Conservation (phyloP, 176 grass and related monocot species). For the Sorghum bicolor region Sorghum_bicolor_NCBIv3 NC_012873.2:67428501-67429000, state of each 20-base stretch:
- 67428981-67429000: conserved; percentile 29
- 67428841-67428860: not conserved
- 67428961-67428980: conserved; percentile 20
- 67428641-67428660: conserved; percentile 17
- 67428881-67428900: not conserved
- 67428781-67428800: not conserved
- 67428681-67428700: not conserved
- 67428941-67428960: not conserved
- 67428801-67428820: not conserved
- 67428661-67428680: conserved; percentile 41
- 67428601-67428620: not conserved
- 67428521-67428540: not conserved
- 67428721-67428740: not conserved
- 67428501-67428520: not conserved
- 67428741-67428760: not conserved
- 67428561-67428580: not conserved
- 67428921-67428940: not conserved
- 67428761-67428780: not conserved
- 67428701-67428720: not conserved
- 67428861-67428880: not conserved
- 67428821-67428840: not conserved
- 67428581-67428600: not conserved
- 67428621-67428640: conserved; percentile 17
- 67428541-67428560: not conserved
- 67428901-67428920: not conserved